phyloP scores from a whole-genome alignment of 2,329 filamentous ascomycete genomes.

The Fusarium metavorans region DNA sequence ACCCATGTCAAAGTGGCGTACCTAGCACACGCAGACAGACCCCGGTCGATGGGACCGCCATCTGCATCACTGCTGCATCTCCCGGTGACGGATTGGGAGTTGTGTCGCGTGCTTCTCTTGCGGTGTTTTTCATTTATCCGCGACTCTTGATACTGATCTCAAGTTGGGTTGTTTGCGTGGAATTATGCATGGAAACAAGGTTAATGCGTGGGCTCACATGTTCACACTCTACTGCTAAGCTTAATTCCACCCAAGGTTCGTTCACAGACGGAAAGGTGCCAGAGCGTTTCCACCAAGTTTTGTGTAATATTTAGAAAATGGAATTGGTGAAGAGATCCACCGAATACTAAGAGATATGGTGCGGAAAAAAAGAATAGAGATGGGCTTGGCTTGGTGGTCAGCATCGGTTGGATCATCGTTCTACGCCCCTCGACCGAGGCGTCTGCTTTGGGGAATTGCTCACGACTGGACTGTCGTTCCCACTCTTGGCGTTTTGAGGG shows the following conservation, averaged over 20 bases:
- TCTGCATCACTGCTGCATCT: slow-evolving; percentile 15
- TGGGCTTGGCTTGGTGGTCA: neutral
- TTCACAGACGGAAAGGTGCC: neutral
- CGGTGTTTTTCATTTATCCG: slow-evolving; percentile 7
- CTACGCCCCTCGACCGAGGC: slow-evolving; percentile 5
- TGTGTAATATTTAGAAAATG: neutral
- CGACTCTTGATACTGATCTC: neutral
- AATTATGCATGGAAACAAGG: slow-evolving; percentile 22
- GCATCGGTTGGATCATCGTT: neutral
- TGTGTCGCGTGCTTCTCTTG: slow-evolving; percentile 34
- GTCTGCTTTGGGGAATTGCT: slow-evolving; percentile 23
- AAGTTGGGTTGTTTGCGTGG: neutral
- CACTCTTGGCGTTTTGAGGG: slow-evolving; percentile 32
- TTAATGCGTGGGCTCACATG: slow-evolving; percentile 16
- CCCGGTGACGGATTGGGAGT: slow-evolving; percentile 38
- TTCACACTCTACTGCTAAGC: neutral
- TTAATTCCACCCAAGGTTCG: neutral
- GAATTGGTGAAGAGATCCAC: neutral
- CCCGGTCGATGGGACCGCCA: slow-evolving; percentile 2
- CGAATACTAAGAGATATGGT: neutral
- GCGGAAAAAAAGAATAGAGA: neutral
- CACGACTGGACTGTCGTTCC: slow-evolving; percentile 25
- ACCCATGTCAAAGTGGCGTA: neutral
- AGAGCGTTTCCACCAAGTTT: neutral
- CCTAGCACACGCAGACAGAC: slow-evolving; percentile 10